Evolutionary conservation across 192 early-diverging fungal genomes (phyloP).

Genomic region (Mortierella alpina): DNA sequence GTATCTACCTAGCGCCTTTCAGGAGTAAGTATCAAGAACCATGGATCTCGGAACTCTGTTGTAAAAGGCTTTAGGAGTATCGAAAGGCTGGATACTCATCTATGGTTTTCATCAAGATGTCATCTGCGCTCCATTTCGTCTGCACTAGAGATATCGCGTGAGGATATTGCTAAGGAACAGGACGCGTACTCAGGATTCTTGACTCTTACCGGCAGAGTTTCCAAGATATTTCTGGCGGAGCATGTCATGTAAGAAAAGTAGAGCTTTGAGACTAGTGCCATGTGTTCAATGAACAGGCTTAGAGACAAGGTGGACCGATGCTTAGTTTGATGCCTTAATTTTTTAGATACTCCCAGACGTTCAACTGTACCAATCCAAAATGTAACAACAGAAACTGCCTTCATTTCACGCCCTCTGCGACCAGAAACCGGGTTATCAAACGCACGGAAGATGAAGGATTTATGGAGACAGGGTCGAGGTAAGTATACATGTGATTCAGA

Average conservation of each 20-base stretch:
- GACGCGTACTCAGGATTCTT: constrained; percentile 17
- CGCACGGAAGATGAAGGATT: constrained; percentile 39
- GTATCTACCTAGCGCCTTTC: constrained; percentile 14
- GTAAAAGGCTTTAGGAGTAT: not conserved
- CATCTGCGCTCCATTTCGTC: constrained; percentile 11
- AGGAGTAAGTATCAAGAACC: constrained; percentile 16
- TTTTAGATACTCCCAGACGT: constrained; percentile 50
- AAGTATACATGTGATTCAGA: not conserved
- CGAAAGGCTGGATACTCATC: not conserved
- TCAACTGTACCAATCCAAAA: constrained; percentile 29
- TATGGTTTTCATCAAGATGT: constrained; percentile 8
- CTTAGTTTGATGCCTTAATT: not conserved
- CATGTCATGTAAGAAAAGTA: constrained; percentile 24
- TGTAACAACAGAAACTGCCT: constrained; percentile 52
- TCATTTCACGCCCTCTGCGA: constrained; percentile 25
- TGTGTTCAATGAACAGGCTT: not conserved
- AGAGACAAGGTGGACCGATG: not conserved
- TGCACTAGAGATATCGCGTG: not conserved
- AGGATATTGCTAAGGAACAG: constrained; percentile 7
- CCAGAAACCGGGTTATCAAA: constrained; percentile 39
- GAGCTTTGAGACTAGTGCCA: not conserved
- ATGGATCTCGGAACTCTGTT: not conserved
- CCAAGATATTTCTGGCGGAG: constrained; percentile 17
- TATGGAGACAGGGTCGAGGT: constrained; percentile 53
- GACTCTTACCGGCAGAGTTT: constrained; percentile 11